A percentile compares a stretch with the other conserved stretches of the same genome.
These are phyloP conservation scores for Endocarpon pusillum DNA, from an alignment of 495 filamentous ascomycete species.

Conservation along the genomic window DNA sequence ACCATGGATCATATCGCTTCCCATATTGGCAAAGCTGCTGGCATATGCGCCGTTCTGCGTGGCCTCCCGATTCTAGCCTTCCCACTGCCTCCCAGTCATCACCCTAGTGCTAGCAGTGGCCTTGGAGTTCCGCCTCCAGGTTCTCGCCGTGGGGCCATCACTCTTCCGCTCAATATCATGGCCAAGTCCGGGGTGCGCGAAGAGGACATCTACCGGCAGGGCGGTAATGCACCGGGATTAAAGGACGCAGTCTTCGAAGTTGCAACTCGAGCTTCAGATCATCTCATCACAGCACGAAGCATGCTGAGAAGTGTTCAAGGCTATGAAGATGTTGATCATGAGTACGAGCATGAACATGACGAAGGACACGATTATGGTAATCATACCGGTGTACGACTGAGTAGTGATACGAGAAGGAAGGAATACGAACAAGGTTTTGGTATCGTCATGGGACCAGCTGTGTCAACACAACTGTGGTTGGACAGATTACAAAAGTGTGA, in stretches of 20 bases:
- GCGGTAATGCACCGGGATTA: constrained; percentile 56
- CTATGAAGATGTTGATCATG: constrained; percentile 58
- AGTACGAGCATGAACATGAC: constrained; percentile 71
- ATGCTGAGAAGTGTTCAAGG: constrained; percentile 68
- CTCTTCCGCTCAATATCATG: constrained; percentile 82
- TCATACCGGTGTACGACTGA: constrained; percentile 14
- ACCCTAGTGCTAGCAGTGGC: constrained; percentile 23
- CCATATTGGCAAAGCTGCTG: constrained; percentile 85
- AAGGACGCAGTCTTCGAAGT: constrained; percentile 83
- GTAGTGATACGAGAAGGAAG: constrained; percentile 23
- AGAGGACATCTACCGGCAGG: constrained; percentile 74
- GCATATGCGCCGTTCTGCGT: constrained; percentile 67
- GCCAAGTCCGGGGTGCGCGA: constrained; percentile 60
- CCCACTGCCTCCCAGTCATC: constrained; percentile 41
- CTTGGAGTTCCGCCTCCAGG: constrained; percentile 18
- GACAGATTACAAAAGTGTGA: constrained; percentile 56
- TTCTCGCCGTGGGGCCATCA: constrained; percentile 42
- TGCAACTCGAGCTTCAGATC: constrained; percentile 84
- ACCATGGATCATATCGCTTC: constrained; percentile 85
- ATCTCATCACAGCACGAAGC: constrained; percentile 81
- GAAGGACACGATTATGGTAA: constrained; percentile 47
- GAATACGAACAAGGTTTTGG: constrained; percentile 56
- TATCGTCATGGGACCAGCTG: constrained; percentile 58
- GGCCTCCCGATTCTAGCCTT: constrained; percentile 75
- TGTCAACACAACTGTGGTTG: constrained; percentile 66